Conservation (phyloP, 1,284 basidiomycete species). For the Ceratobasidium sp. region DNA sequence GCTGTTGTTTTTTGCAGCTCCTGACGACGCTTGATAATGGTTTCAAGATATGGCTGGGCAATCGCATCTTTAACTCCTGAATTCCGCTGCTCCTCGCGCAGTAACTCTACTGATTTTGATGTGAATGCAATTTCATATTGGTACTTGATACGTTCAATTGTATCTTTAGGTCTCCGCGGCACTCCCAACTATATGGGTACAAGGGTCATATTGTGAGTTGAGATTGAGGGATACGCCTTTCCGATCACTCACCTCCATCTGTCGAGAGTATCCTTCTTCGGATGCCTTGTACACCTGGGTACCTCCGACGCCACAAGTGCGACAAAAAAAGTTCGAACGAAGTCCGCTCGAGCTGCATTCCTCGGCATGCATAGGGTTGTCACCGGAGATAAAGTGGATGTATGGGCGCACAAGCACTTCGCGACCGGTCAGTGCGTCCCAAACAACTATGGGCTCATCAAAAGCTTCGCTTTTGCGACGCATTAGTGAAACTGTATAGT, state of each 20-base stretch:
- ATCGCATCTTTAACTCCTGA: slow-evolving; percentile 34
- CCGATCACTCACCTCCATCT: too few species aligned
- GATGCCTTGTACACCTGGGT: neutral
- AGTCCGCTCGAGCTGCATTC: neutral
- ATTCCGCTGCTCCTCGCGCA: neutral
- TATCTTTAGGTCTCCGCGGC: neutral
- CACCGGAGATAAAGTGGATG: neutral
- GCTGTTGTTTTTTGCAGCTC: neutral
- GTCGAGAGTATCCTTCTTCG: neutral
- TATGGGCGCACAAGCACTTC: neutral
- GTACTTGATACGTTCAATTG: neutral
- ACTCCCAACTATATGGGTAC: neutral
- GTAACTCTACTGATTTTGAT: neutral
- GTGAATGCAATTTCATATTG: slow-evolving; percentile 23
- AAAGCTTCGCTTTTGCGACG: neutral
- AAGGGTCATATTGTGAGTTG: neutral
- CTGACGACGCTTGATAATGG: neutral
- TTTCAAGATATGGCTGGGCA: slow-evolving; percentile 13
- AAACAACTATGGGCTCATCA: slow-evolving; percentile 3
- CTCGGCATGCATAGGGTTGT: slow-evolving; percentile 19
- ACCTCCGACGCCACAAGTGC: neutral
- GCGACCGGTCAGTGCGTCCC: neutral
- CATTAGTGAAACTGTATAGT: too few species aligned
- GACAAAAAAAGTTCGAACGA: slow-evolving; percentile 8
- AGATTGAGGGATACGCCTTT: too few species aligned